Percentiles rank a stretch among this genome's conserved stretches.
These are phyloP conservation scores for Phytophthora fragariaefolia DNA, from an alignment of 352 stramenopile species.

Conservation along the genomic window DNA sequence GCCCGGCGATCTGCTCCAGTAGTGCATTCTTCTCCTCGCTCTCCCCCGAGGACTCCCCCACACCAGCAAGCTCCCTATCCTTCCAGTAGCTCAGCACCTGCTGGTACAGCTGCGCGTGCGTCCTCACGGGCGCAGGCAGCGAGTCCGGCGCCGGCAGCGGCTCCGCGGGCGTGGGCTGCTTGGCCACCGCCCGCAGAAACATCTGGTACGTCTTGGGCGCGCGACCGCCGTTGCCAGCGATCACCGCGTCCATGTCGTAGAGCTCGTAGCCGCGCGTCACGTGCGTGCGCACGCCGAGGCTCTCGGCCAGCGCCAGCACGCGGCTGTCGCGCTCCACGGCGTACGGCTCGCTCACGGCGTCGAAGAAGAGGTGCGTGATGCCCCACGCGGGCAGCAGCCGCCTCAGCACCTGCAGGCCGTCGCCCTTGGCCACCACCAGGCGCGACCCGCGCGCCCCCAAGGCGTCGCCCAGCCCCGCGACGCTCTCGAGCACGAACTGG, in stretches of 20 bases:
- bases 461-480: conserved; percentile 80
- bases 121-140: conserved; percentile 38
- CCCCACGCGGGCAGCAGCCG: conserved; percentile 83
- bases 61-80: conserved; percentile 10
- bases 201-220: conserved; percentile 79
- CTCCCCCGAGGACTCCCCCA: no score
- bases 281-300: conserved; percentile 70
- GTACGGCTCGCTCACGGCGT: conserved; percentile 92
- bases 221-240: conserved; percentile 53
- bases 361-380: conserved; percentile 92
- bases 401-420: conserved; percentile 79
- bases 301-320: conserved; percentile 56
- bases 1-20: conserved; percentile 53
- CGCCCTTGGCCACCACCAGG: conserved; percentile 79
- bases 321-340: conserved; percentile 77
- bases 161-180: conserved; percentile 50
- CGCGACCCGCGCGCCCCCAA: conserved; percentile 66
- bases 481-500: conserved; percentile 94
- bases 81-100: conserved; percentile 64
- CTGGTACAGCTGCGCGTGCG: conserved; percentile 64
- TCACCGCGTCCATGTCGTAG: conserved; percentile 69
- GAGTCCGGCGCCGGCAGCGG: conserved; percentile 56
- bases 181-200: conserved; percentile 60
- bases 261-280: conserved; percentile 70
- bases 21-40: conserved; percentile 27